These are phyloP conservation scores for Moelleriella libera DNA, from an alignment of 2,329 filamentous ascomycete species.

Conservation along the genomic window DNA sequence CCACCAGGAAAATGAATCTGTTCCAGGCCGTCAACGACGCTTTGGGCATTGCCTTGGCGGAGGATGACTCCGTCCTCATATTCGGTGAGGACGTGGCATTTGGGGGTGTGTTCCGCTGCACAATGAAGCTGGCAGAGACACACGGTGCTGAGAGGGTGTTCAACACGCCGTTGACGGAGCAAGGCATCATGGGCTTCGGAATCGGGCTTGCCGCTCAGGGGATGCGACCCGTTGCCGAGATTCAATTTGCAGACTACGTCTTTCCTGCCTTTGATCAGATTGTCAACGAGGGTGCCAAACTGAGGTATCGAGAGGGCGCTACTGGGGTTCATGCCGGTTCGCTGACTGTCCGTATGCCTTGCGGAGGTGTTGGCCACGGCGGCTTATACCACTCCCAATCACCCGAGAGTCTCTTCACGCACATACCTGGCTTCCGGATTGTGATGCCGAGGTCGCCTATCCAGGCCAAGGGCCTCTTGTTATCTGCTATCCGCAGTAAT, in stretches of 20 bases:
- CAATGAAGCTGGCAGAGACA: slow-evolving; percentile 76
- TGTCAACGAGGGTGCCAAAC: slow-evolving; percentile 85
- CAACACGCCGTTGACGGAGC: slow-evolving; percentile 89
- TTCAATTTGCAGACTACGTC: slow-evolving; percentile 92
- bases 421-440: slow-evolving; percentile 73
- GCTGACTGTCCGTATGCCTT: slow-evolving; percentile 80
- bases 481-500: slow-evolving; percentile 63
- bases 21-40: slow-evolving; percentile 92
- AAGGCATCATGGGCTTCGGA: slow-evolving; percentile 87
- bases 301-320: slow-evolving; percentile 58
- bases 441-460: slow-evolving; percentile 74
- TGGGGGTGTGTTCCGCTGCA: slow-evolving; percentile 89
- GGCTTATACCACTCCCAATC: slow-evolving; percentile 81
- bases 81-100: slow-evolving; percentile 98
- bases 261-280: slow-evolving; percentile 89
- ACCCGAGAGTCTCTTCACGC: slow-evolving; percentile 77
- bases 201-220: slow-evolving; percentile 84
- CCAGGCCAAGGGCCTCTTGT: slow-evolving; percentile 77
- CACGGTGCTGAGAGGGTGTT: slow-evolving; percentile 85
- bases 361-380: slow-evolving; percentile 79
- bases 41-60: slow-evolving; percentile 64
- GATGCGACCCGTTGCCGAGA: slow-evolving; percentile 85
- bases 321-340: slow-evolving; percentile 54
- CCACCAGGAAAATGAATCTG: slow-evolving; percentile 79
- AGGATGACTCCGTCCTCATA: slow-evolving; percentile 74